These are phyloP conservation scores for Kondoa malvinella DNA, from an alignment of 768 basidiomycete genomes.

Conservation along the genomic window DNA sequence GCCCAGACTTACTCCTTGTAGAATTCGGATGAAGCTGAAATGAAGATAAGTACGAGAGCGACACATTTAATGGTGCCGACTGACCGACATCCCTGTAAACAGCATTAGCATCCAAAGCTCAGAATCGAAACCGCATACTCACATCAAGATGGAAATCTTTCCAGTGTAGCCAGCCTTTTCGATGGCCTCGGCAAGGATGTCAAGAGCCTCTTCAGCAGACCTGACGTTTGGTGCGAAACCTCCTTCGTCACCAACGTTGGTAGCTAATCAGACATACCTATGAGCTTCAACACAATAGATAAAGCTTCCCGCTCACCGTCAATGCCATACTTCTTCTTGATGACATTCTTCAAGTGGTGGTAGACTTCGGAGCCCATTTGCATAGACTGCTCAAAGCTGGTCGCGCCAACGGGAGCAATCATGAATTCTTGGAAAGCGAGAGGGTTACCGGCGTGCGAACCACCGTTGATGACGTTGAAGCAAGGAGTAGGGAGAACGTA, in stretches of 20 bases:
- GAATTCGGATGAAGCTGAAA: conserved; percentile 97
- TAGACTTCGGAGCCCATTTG: conserved; percentile 90
- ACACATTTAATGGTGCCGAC: not conserved
- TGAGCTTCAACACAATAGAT: not conserved
- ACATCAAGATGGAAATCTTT: conserved; percentile 95
- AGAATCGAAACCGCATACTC: conserved; percentile 30
- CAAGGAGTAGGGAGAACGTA: conserved; percentile 80
- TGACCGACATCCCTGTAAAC: conserved; percentile 1
- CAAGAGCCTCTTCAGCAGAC: conserved; percentile 91
- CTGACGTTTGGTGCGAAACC: conserved; percentile 97
- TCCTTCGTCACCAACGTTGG: conserved; percentile 99
- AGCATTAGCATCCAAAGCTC: not conserved
- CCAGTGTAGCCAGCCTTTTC: conserved; percentile 95
- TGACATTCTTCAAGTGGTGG: conserved; percentile 97
- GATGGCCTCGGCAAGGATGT: conserved; percentile 84
- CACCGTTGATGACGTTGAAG: conserved; percentile 99
- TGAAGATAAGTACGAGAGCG: not conserved
- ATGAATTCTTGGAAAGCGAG: conserved; percentile 99
- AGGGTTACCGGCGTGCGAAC: conserved; percentile 98
- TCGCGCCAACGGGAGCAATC: conserved; percentile 87
- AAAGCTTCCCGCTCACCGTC: conserved; percentile 51
- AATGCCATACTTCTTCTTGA: conserved; percentile 95
- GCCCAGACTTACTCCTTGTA: conserved; percentile 62
- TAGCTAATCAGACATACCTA: conserved; percentile 42
- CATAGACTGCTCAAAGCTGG: conserved; percentile 86